Conservation (phyloP, 2,329 filamentous ascomycete species). For the Fusarium dimerum region DNA sequence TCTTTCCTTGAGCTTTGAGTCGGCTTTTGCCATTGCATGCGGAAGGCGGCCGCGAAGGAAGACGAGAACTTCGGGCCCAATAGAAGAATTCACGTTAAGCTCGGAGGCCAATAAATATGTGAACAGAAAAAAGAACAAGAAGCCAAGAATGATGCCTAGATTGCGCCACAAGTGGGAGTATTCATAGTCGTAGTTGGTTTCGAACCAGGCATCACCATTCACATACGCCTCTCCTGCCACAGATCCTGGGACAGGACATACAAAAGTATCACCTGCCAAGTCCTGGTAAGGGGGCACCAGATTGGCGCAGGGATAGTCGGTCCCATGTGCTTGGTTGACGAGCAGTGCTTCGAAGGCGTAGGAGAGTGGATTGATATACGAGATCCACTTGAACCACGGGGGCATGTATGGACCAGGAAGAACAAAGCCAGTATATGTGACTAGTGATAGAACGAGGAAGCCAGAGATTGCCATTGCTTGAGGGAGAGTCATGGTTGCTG, state of each 20-base stretch:
- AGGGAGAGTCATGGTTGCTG: constrained; percentile 63
- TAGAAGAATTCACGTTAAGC: not conserved
- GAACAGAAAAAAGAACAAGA: constrained; percentile 1
- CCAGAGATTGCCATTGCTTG: constrained; percentile 54
- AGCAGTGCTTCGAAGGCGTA: constrained; percentile 42
- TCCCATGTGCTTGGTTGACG: constrained; percentile 12
- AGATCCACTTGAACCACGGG: constrained; percentile 55
- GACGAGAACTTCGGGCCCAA: not conserved
- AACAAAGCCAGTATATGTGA: constrained; percentile 8
- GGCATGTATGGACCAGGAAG: constrained; percentile 54
- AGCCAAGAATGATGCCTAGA: not conserved
- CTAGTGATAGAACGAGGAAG: constrained; percentile 55
- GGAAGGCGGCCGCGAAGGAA: not conserved
- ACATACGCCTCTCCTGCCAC: constrained; percentile 50
- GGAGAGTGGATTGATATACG: constrained; percentile 62
- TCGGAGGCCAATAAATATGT: not conserved
- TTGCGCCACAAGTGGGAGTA: constrained; percentile 55
- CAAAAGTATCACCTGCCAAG: constrained; percentile 43
- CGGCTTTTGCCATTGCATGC: constrained; percentile 8
- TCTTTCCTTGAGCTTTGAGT: not conserved
- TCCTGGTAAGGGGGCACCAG: constrained; percentile 48
- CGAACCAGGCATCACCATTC: constrained; percentile 58
- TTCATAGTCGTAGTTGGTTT: constrained; percentile 51
- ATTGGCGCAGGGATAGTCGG: constrained; percentile 4
- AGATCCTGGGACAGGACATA: constrained; percentile 52